These are phyloP conservation scores for Eimeria brunetti DNA, from an alignment of 169 alveolate genomes.

Conservation along the genomic window DNA sequence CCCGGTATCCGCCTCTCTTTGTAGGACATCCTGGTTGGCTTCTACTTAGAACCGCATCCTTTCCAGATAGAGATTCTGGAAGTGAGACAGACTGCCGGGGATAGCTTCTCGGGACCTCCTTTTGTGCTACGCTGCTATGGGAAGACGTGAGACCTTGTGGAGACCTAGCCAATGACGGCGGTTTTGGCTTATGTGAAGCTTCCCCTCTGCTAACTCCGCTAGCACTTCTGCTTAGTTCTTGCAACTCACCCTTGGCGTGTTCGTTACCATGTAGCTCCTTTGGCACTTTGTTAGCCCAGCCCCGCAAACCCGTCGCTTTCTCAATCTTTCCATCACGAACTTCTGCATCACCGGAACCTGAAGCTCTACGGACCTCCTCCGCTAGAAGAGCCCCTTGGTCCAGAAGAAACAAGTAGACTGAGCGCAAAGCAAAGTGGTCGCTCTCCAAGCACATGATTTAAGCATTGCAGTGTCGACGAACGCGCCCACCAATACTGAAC, in stretches of 20 bases:
- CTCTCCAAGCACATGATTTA: neutral
- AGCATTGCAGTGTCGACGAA: neutral
- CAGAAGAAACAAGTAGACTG: slow-evolving; percentile 36
- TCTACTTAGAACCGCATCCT: neutral
- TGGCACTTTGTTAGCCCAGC: neutral
- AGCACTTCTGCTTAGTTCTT: neutral
- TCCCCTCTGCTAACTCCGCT: neutral
- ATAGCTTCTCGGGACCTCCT: neutral
- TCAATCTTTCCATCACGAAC: neutral
- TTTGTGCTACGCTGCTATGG: neutral
- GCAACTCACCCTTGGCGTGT: neutral
- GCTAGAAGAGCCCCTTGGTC: slow-evolving; percentile 46
- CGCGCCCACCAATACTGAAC: neutral
- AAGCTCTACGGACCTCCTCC: neutral
- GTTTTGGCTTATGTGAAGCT: neutral
- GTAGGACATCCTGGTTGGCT: neutral
- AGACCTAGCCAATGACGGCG: neutral
- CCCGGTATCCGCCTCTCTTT: neutral
- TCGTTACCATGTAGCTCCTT: neutral
- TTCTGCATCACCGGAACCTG: slow-evolving; percentile 6
- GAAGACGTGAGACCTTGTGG: neutral
- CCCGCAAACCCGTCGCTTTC: neutral
- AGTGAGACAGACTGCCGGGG: neutral
- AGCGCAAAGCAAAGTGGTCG: neutral
- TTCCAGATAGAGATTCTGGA: neutral